A percentile compares a stretch with the other conserved stretches of the same genome.
Conservation (phyloP, 1,139 yeast species). For the Pichia sp. region DNA sequence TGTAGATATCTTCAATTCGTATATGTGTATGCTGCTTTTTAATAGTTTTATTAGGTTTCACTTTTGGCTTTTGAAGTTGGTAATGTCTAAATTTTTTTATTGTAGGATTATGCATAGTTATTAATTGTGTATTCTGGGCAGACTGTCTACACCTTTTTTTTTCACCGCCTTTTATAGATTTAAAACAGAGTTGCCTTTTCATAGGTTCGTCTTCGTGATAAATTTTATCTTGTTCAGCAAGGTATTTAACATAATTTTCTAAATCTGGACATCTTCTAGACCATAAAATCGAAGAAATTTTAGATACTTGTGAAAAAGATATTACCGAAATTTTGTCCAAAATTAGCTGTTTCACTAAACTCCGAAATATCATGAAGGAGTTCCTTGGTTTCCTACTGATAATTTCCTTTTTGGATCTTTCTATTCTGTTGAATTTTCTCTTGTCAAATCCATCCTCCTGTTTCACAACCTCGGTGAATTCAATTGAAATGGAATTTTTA, state of each 20-base stretch:
- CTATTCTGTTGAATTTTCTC: constrained; percentile 5
- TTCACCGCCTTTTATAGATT: background rate
- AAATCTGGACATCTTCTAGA: background rate
- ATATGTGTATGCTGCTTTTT: background rate
- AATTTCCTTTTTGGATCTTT: constrained; percentile 1
- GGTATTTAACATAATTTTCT: constrained; percentile 8
- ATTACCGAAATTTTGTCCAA: background rate
- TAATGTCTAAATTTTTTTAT: background rate
- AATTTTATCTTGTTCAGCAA: constrained; percentile 6
- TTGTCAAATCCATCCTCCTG: constrained; percentile 2
- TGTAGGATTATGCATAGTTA: too few species aligned
- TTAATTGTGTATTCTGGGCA: too few species aligned
- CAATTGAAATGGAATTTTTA: background rate
- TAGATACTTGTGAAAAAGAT: constrained; percentile 4
- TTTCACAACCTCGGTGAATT: constrained; percentile 4
- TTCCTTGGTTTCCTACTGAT: constrained; percentile 9
- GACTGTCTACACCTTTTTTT: too few species aligned
- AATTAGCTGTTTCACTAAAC: constrained; percentile 4
- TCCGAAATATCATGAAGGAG: constrained; percentile 9
- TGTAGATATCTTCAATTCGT: background rate
- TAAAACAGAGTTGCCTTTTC: background rate
- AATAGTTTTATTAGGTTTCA: background rate
- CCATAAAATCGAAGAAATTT: constrained; percentile 7
- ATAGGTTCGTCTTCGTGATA: background rate
- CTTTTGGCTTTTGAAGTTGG: background rate